phyloP scores from a whole-genome alignment of 176 grass and related monocot genomes.

The Elymus sibiricus region DNA sequence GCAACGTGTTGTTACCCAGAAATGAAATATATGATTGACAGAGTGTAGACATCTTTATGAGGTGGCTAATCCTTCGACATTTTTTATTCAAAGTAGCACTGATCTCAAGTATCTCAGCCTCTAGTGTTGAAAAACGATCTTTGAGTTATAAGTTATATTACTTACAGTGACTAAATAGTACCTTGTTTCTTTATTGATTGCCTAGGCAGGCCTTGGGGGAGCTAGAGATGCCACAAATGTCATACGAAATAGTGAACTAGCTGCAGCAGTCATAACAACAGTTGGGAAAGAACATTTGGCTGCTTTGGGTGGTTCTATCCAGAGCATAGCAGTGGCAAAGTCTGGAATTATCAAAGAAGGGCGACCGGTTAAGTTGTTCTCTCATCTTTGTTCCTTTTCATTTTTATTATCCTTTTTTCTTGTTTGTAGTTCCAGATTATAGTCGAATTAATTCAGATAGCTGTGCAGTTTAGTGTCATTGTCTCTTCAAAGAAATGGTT shows the following conservation, averaged over 20 bases:
- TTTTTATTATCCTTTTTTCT: neutral
- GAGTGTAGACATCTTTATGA: neutral
- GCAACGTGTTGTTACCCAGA: neutral
- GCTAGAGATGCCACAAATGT: conserved; percentile 98
- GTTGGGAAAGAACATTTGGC: conserved; percentile 83
- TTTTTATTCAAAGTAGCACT: neutral
- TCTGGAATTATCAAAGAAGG: conserved; percentile 91
- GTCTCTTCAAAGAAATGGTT: conserved; percentile 10
- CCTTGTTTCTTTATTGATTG: conserved; percentile 14
- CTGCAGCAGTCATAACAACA: conserved; percentile 80
- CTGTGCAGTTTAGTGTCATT: neutral
- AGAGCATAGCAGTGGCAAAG: conserved; percentile 88
- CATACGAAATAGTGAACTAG: conserved; percentile 69
- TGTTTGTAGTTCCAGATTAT: conserved; percentile 1
- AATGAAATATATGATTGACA: neutral
- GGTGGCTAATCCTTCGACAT: neutral
- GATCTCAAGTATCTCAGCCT: neutral
- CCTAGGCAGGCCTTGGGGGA: conserved; percentile 90
- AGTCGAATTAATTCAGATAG: neutral
- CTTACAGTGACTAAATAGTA: neutral
- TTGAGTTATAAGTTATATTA: neutral
- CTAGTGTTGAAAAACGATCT: neutral
- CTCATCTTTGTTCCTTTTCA: neutral
- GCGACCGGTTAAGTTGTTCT: conserved; percentile 73
- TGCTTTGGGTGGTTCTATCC: conserved; percentile 85